Conservation (phyloP, 2,329 filamentous ascomycete species). For the Lachnum nothofagi region DNA sequence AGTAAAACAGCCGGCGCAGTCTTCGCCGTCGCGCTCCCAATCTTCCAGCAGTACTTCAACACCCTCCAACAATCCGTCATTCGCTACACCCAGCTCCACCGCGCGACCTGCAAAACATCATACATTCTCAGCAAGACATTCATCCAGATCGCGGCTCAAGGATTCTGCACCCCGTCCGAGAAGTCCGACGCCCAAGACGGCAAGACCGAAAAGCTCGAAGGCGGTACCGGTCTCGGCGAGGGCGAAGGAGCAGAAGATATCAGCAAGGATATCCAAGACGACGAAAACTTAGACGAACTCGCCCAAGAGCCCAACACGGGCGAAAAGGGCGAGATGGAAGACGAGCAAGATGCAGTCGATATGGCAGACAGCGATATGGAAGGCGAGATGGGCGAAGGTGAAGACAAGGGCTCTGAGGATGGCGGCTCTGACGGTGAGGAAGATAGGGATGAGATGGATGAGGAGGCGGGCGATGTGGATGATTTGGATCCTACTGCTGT, state of each 20-base stretch:
- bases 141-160: conserved; percentile 71
- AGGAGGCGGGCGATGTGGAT: conserved; percentile 85
- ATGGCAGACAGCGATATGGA: conserved; percentile 91
- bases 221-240: conserved; percentile 88
- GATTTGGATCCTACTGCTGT: conserved; percentile 84
- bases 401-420: conserved; percentile 58
- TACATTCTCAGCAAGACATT: conserved; percentile 74
- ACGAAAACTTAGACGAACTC: conserved; percentile 87
- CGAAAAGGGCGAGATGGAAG: conserved; percentile 60
- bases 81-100: conserved; percentile 60
- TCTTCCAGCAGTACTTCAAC: conserved; percentile 66
- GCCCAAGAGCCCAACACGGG: conserved; percentile 72
- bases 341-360: conserved; percentile 81
- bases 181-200: conserved; percentile 66
- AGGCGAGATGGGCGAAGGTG: conserved; percentile 69
- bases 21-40: conserved; percentile 59
- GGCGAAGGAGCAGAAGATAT: conserved; percentile 96
- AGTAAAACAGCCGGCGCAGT: conserved; percentile 50
- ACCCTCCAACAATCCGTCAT: conserved; percentile 55
- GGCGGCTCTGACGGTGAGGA: conserved; percentile 60
- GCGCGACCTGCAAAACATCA: conserved; percentile 66
- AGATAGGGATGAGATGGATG: conserved; percentile 72
- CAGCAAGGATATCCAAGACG: conserved; percentile 89
- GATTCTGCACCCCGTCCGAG: conserved; percentile 87
- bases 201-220: conserved; percentile 75